Evolutionary conservation across 306 rosid genomes (phyloP).

Genomic region (Fagus sylvatica): DNA sequence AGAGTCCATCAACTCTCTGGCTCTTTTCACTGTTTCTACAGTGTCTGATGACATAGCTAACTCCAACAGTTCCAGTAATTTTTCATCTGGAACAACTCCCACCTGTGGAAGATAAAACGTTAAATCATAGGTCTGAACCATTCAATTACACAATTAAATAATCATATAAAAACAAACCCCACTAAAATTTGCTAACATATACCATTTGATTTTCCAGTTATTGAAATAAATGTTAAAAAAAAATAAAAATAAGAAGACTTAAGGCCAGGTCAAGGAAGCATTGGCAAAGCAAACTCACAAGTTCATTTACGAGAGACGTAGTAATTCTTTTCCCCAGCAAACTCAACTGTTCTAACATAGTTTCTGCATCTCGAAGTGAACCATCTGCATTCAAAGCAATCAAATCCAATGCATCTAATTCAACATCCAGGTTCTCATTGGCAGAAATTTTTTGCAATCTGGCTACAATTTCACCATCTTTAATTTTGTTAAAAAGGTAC

Average conservation of each 20-base stretch:
- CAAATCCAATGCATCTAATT: slow-evolving; percentile 87
- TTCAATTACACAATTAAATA: slow-evolving; percentile 6
- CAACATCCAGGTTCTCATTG: slow-evolving; percentile 76
- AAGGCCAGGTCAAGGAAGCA: slow-evolving; percentile 25
- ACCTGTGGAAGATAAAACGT: slow-evolving; percentile 58
- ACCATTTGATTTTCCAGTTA: slow-evolving; percentile 9
- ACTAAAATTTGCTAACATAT: not conserved
- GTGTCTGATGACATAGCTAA: slow-evolving; percentile 95
- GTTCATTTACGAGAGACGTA: slow-evolving; percentile 92
- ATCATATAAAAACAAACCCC: not conserved
- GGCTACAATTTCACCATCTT: slow-evolving; percentile 74
- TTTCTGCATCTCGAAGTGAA: slow-evolving; percentile 97
- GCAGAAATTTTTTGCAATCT: slow-evolving; percentile 75
- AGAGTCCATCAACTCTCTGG: slow-evolving; percentile 95
- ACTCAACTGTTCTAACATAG: slow-evolving; percentile 95
- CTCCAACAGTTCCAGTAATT: slow-evolving; percentile 90
- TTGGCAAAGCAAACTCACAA: slow-evolving; percentile 64
- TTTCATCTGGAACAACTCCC: slow-evolving; percentile 95
- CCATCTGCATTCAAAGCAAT: slow-evolving; percentile 96
- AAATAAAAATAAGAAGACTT: not conserved
- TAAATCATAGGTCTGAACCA: slow-evolving; percentile 25
- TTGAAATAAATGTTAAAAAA: not conserved
- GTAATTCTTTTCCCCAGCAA: slow-evolving; percentile 89
- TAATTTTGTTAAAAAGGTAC: slow-evolving; percentile 87
- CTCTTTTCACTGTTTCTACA: slow-evolving; percentile 89